These are phyloP conservation scores for Pseudopithomyces chartarum DNA, from an alignment of 2,329 filamentous ascomycete genomes.

Conservation along the genomic window DNA sequence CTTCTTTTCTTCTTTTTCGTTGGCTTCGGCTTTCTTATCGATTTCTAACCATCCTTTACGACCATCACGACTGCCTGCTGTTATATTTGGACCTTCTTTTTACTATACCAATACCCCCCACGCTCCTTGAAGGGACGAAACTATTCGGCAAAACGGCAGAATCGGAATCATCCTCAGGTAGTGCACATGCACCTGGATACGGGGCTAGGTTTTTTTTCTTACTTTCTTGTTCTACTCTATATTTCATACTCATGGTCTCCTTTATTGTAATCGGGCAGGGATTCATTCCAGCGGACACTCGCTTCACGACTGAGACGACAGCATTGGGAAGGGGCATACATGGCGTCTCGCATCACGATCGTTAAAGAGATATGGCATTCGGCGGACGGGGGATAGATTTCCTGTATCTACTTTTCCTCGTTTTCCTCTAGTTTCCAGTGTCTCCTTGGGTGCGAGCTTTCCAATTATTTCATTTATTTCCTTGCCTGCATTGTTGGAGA, in stretches of 20 bases:
- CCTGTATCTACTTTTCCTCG: constrained; percentile 16
- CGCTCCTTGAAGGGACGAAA: constrained; percentile 2
- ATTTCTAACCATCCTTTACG: constrained; percentile 8
- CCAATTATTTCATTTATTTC: constrained; percentile 6
- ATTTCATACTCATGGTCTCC: background rate
- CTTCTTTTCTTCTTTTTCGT: constrained; percentile 3
- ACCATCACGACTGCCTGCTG: constrained; percentile 19
- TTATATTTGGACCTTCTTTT: background rate
- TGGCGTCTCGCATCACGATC: constrained; percentile 11
- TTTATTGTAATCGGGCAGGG: constrained; percentile 1
- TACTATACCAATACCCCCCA: constrained; percentile 8
- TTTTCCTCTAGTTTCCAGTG: constrained; percentile 5
- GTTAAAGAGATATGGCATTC: constrained; percentile 5
- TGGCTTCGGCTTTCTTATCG: constrained; percentile 17
- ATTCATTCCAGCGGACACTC: background rate
- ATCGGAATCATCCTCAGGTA: constrained; percentile 4
- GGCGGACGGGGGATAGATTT: constrained; percentile 14
- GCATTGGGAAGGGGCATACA: constrained; percentile 3
- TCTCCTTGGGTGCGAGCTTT: constrained; percentile 9
- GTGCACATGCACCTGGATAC: constrained; percentile 16
- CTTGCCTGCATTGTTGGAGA: constrained; percentile 6
- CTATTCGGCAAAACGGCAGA: background rate
- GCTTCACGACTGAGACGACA: constrained; percentile 4
- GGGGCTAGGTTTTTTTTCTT: constrained; percentile 13
- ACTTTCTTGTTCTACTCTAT: background rate